Base-by-base conservation (phyloP, 108 stramenopile species). In the Chaetoceros muelleri region DNA sequence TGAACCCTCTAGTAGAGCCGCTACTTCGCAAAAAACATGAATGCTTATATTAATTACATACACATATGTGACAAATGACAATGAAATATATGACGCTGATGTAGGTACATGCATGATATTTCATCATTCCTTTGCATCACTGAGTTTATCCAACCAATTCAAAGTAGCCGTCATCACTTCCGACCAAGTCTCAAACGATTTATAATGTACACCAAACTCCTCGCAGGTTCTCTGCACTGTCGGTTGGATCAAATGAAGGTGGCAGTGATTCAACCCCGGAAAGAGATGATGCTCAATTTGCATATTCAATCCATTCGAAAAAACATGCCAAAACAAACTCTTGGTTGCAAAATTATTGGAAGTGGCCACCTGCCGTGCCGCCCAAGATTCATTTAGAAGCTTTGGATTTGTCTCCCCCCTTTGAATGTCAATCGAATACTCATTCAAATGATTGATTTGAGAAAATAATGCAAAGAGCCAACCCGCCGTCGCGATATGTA, bases 181-280 rank as follows among this genome's bases (percentile, higher is more conserved):
- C 13, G 19, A 51, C 76, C 76, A 78, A 3, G 62, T 58, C 24
- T 66, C 61, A 40, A 67, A 78, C 1, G 53, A 66, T 55, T 76
- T 70, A 66, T 93, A 90, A 0, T 57, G 28, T 16, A 93, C 80
- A 18, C 75, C 78, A 56, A 58, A 72, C 55, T 87, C 78, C 55
- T 67, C 62, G 56, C 87, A 90, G 8, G 74, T 79, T 24, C 70
- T 52, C 48, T 62, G 52, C 28, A 93, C 88, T 45, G 85, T 71
- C 18, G 85, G 85, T 2, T 85, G 76, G 51, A 93, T 85, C 21
- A 61, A 68, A 16, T 85, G 85, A 64, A 87, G 79, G 73, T 93
- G 87, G 53, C 72, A 66, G 55, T 84, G 82, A 50, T 73, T 69
- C 52, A 84, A 28, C 16, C 76, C 65, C 13, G 82, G 82, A 53